Conservation (phyloP, 345 rosid species). For the Euphorbia pulcherrima region DNA sequence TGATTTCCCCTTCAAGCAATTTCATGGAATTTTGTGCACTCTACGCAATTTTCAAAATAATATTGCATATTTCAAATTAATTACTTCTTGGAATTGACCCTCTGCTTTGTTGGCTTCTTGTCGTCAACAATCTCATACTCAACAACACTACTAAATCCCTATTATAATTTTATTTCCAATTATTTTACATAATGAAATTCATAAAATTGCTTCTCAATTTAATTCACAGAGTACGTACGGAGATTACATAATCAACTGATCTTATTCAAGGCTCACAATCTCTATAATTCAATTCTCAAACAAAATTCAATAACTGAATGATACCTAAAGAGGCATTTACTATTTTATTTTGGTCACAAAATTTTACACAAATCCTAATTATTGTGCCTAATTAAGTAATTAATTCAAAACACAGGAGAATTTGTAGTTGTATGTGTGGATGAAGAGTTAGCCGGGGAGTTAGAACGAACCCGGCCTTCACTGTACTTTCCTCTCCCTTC, state of each 20-base stretch:
- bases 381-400: not conserved
- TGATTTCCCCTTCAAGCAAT: not conserved
- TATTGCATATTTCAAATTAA: too few species aligned
- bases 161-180: not conserved
- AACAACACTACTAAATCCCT: not conserved
- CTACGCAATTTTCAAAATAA: too few species aligned
- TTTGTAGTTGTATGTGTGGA: constrained; percentile 54
- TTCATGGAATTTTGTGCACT: not conserved
- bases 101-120: not conserved
- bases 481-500: constrained; percentile 46
- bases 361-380: constrained; percentile 21
- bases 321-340: constrained; percentile 1
- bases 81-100: not conserved
- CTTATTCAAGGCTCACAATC: constrained; percentile 10
- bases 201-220: not conserved
- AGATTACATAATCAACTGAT: not conserved
- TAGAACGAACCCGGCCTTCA: constrained; percentile 38
- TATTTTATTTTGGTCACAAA: constrained; percentile 32
- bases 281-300: not conserved
- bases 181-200: not conserved
- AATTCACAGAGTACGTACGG: not conserved
- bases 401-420: constrained; percentile 36
- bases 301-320: too few species aligned
- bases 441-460: constrained; percentile 63
- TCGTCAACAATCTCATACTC: not conserved